These are phyloP conservation scores for Trichoderma sp. DNA, from an alignment of 2,329 filamentous ascomycete genomes.

Conservation along the genomic window DNA sequence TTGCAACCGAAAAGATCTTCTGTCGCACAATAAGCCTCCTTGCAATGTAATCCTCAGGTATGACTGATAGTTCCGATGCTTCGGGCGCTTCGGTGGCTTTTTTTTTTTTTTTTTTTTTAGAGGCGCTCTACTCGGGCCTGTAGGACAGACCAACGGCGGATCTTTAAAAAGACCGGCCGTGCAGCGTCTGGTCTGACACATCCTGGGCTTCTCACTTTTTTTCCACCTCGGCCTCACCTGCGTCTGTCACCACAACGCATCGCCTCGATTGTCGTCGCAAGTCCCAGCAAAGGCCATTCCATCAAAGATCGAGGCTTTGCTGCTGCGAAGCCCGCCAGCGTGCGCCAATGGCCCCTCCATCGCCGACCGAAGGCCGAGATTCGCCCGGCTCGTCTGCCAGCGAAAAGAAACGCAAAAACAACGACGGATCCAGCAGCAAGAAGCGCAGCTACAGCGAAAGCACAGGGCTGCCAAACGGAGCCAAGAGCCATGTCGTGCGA, in stretches of 20 bases:
- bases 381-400: constrained; percentile 10
- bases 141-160: background rate
- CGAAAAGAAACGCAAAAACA: constrained; percentile 18
- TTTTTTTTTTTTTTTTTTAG: background rate
- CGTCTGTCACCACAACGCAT: background rate
- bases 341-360: constrained; percentile 1
- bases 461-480: constrained; percentile 10
- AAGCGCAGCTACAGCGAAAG: background rate
- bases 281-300: background rate
- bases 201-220: background rate
- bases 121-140: background rate
- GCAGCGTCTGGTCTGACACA: constrained; percentile 3
- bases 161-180: background rate
- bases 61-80: background rate
- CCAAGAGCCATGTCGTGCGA: constrained; percentile 5
- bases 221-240: background rate
- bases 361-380: constrained; percentile 12
- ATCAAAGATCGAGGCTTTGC: background rate
- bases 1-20: background rate
- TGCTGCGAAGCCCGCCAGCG: background rate
- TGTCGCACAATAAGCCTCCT: background rate
- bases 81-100: background rate
- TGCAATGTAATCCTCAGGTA: background rate
- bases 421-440: constrained; percentile 1
- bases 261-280: background rate